A percentile compares a stretch with the other conserved stretches of the same genome.
Conservation (phyloP, 163 green algal species). For the Chlorella variabilis region DNA sequence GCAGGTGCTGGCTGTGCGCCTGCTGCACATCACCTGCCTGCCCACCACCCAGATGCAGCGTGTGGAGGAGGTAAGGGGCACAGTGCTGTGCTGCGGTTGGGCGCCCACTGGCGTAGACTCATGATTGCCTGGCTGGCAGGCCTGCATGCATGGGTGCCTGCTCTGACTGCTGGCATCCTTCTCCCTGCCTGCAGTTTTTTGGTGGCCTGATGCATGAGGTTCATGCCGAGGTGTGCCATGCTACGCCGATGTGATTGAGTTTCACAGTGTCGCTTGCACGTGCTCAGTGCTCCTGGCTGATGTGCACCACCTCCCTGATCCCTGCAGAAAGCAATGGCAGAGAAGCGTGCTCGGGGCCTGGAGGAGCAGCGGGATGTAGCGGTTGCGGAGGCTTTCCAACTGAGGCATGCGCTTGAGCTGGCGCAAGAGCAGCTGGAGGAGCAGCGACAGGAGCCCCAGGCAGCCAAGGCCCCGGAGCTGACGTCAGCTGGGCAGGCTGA, state of each 20-base stretch:
- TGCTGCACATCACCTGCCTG: conserved; percentile 36
- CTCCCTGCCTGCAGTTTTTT: conserved; percentile 5
- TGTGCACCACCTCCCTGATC: not conserved
- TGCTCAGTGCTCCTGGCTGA: too few relatives aligned
- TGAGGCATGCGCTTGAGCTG: not conserved
- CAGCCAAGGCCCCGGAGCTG: not conserved
- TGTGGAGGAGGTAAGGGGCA: conserved; percentile 13
- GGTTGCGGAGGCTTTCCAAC: not conserved
- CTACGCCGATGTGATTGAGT: not conserved
- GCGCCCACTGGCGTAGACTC: too few relatives aligned
- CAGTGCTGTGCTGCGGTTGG: too few relatives aligned
- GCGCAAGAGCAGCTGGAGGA: not conserved
- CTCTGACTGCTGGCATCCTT: not conserved
- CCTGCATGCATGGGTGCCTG: not conserved
- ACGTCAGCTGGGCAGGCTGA: not conserved
- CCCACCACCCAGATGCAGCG: conserved; percentile 23
- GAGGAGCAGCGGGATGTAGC: conserved; percentile 26
- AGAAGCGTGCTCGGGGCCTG: not conserved
- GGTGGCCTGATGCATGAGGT: conserved; percentile 25
- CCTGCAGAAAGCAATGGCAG: conserved; percentile 6
- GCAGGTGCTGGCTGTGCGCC: conserved; percentile 20
- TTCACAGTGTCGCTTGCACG: too few relatives aligned
- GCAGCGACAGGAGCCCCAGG: not conserved
- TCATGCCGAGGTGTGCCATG: conserved; percentile 17
- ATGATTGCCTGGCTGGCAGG: not conserved